Percentiles rank a stretch among this genome's conserved stretches.
Conservation (phyloP, 1,284 basidiomycete species). For the Leccinum colubrinum region DNA sequence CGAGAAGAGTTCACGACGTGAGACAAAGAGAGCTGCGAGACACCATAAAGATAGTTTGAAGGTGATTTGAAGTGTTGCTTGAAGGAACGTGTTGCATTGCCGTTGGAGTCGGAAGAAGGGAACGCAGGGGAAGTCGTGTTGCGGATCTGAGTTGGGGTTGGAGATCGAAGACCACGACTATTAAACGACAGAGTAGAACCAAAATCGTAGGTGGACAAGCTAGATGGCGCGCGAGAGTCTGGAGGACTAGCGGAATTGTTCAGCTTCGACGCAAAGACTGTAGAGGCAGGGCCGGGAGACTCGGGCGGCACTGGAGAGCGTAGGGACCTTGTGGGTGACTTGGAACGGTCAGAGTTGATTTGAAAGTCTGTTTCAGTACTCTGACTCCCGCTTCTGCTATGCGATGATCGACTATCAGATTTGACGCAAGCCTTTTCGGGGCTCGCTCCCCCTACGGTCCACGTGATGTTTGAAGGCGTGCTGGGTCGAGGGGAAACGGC, state of each 20-base stretch:
- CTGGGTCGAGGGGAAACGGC: slow-evolving; percentile 57
- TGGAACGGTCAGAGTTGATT: slow-evolving; percentile 38
- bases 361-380: slow-evolving; percentile 46
- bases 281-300: slow-evolving; percentile 39
- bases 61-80: slow-evolving; percentile 48
- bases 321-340: slow-evolving; percentile 43
- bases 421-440: slow-evolving; percentile 29
- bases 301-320: slow-evolving; percentile 61
- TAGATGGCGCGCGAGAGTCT: slow-evolving; percentile 46
- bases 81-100: slow-evolving; percentile 47
- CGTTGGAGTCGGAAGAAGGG: slow-evolving; percentile 29
- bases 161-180: slow-evolving; percentile 49
- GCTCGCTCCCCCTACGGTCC: slow-evolving; percentile 42
- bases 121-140: slow-evolving; percentile 56
- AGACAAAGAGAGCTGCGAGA: slow-evolving; percentile 59
- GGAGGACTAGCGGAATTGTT: slow-evolving; percentile 28
- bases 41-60: slow-evolving; percentile 50
- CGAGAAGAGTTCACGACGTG: slow-evolving; percentile 71
- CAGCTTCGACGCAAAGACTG: slow-evolving; percentile 21
- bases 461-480: slow-evolving; percentile 74
- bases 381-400: slow-evolving; percentile 62
- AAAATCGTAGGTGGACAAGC: slow-evolving; percentile 51
- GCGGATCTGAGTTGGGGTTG: slow-evolving; percentile 61
- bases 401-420: slow-evolving; percentile 38
- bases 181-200: slow-evolving; percentile 45